Conservation (phyloP, 2,329 filamentous ascomycete genomes). For the Trichophyton equinum region DNA sequence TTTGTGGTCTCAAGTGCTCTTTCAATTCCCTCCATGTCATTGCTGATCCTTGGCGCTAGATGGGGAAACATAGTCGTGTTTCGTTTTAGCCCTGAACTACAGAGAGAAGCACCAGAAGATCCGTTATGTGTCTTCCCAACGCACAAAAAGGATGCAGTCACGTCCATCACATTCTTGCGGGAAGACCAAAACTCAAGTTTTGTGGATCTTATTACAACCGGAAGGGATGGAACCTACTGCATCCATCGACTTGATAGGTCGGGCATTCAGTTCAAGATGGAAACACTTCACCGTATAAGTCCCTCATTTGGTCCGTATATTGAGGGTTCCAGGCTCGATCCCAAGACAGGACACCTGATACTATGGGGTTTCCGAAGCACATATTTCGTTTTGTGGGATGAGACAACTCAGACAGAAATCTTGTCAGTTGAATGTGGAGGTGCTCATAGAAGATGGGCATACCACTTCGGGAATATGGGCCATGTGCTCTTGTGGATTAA, state of each 20-base stretch:
- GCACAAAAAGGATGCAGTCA: conserved; percentile 54
- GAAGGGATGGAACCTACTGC: conserved; percentile 63
- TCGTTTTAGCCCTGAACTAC: conserved; percentile 11
- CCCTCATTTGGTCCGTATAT: conserved; percentile 65
- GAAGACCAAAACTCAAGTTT: conserved; percentile 7
- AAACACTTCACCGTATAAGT: conserved; percentile 53
- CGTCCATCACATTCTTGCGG: conserved; percentile 39
- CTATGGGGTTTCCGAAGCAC: conserved; percentile 72
- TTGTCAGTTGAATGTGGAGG: conserved; percentile 71
- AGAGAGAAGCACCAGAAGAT: not conserved
- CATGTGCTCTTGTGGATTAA: conserved; percentile 64
- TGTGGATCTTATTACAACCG: conserved; percentile 51
- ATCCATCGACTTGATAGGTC: conserved; percentile 39
- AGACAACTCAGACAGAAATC: conserved; percentile 55
- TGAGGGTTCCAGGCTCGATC: conserved; percentile 55
- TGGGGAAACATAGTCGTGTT: conserved; percentile 43
- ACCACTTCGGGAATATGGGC: conserved; percentile 21
- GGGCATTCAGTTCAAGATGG: conserved; percentile 22
- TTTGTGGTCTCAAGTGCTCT: conserved; percentile 43
- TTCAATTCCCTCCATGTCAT: conserved; percentile 21
- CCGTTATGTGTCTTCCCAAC: conserved; percentile 16
- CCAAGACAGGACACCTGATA: conserved; percentile 44
- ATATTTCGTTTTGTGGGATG: conserved; percentile 71
- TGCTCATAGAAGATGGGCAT: conserved; percentile 65
- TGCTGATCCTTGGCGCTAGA: conserved; percentile 44